Evolutionary conservation across 176 grass and related monocot genomes (phyloP).

Genomic region (Avena eriantha): DNA sequence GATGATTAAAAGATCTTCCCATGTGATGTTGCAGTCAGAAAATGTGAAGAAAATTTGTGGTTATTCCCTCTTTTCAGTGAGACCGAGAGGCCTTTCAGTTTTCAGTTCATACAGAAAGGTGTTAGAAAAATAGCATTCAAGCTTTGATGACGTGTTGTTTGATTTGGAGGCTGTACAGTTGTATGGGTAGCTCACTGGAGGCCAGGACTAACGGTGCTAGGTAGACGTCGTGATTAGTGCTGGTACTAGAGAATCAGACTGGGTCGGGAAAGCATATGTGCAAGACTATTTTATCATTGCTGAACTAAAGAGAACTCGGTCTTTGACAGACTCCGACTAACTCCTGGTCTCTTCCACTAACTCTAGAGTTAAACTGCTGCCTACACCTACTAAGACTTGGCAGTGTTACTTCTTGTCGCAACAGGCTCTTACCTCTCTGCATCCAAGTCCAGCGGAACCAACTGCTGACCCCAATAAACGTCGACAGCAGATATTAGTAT

Average conservation of each 20-base stretch:
- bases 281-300: not conserved
- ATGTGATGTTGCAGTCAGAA: not conserved
- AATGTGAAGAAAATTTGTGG: slow-evolving; percentile 26
- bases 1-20: not conserved
- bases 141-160: not conserved
- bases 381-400: not conserved
- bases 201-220: not conserved
- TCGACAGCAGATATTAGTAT: slow-evolving; percentile 1
- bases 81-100: not conserved
- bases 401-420: not conserved
- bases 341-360: not conserved
- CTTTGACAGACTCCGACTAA: not conserved
- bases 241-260: not conserved
- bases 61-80: slow-evolving; percentile 8
- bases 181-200: not conserved
- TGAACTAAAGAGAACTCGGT: not conserved
- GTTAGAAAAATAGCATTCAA: not conserved
- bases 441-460: not conserved
- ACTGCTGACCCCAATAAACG: not conserved
- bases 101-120: not conserved
- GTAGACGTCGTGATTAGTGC: not conserved
- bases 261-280: not conserved
- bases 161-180: not conserved
- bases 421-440: not conserved
- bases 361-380: not conserved